These are phyloP conservation scores for Durio zibethinus DNA, from an alignment of 345 rosid species.

Conservation along the genomic window DNA sequence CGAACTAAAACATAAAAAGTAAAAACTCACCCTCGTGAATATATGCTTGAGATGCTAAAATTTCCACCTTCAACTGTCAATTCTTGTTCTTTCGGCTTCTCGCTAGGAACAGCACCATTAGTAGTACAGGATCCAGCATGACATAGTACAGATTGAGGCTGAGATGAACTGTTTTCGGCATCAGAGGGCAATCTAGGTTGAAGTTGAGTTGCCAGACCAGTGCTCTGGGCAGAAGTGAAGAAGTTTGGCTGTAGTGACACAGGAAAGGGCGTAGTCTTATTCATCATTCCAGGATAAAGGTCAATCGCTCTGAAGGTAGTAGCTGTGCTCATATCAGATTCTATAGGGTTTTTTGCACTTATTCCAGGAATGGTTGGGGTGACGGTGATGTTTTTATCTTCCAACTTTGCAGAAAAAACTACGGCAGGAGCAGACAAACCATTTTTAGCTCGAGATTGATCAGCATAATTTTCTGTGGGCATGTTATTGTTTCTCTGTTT, in stretches of 20 bases:
- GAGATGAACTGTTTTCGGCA: slow-evolving; percentile 33
- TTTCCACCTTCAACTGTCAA: slow-evolving; percentile 66
- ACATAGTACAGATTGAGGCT: slow-evolving; percentile 28
- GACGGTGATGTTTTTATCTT: slow-evolving; percentile 44
- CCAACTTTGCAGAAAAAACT: slow-evolving; percentile 46
- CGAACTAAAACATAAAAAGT: not conserved
- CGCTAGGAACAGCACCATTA: slow-evolving; percentile 38
- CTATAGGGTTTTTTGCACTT: slow-evolving; percentile 35
- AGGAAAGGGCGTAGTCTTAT: slow-evolving; percentile 49
- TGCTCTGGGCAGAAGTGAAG: slow-evolving; percentile 38
- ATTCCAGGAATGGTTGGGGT: slow-evolving; percentile 41
- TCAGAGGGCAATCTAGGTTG: slow-evolving; percentile 37
- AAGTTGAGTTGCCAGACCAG: slow-evolving; percentile 36
- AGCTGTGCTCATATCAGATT: slow-evolving; percentile 37
- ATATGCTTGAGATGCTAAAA: slow-evolving; percentile 76
- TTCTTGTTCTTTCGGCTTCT: slow-evolving; percentile 35
- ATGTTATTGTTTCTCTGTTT: slow-evolving; percentile 53
- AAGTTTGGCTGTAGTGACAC: slow-evolving; percentile 55
- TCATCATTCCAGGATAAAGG: slow-evolving; percentile 35
- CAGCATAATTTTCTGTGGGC: slow-evolving; percentile 40
- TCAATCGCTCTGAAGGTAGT: slow-evolving; percentile 39
- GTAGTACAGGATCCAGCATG: slow-evolving; percentile 26
- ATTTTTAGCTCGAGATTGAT: slow-evolving; percentile 36
- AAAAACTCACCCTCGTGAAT: slow-evolving; percentile 76
- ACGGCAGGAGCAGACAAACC: slow-evolving; percentile 36